Evolutionary conservation across 257 asterid genomes (phyloP).

Genomic region (Ophiorrhiza pumila): DNA sequence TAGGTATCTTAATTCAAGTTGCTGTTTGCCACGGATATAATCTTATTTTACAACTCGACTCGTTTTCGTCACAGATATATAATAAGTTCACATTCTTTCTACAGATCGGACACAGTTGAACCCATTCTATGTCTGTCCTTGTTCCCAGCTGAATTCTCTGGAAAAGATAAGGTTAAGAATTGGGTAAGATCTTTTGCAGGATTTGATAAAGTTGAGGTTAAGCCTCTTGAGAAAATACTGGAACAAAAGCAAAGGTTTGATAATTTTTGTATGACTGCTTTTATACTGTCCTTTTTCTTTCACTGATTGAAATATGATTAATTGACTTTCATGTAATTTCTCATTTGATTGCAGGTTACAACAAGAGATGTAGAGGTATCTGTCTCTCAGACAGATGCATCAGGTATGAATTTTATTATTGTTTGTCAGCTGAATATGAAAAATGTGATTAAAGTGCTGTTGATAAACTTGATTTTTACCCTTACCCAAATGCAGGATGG

Average conservation of each 20-base stretch:
- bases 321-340: background rate
- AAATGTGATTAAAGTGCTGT: constrained; percentile 13
- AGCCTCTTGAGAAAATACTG: constrained; percentile 92
- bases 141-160: constrained; percentile 72
- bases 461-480: constrained; percentile 26
- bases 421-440: constrained; percentile 9
- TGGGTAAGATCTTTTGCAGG: constrained; percentile 77
- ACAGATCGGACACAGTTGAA: constrained; percentile 91
- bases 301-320: background rate
- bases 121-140: constrained; percentile 67
- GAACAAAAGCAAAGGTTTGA: constrained; percentile 95
- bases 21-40: background rate
- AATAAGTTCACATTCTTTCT: constrained; percentile 7
- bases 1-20: constrained; percentile 52
- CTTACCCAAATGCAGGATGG: constrained; percentile 58
- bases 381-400: constrained; percentile 61
- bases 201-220: constrained; percentile 86
- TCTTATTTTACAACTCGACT: background rate
- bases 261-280: background rate
- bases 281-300: background rate
- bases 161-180: constrained; percentile 60
- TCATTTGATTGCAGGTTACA: constrained; percentile 61
- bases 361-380: constrained; percentile 85
- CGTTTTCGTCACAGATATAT: background rate
- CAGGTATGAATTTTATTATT: constrained; percentile 51